Conservation (phyloP, 75 land plant genomes). For the Chamaecyparis obtusa region DNA sequence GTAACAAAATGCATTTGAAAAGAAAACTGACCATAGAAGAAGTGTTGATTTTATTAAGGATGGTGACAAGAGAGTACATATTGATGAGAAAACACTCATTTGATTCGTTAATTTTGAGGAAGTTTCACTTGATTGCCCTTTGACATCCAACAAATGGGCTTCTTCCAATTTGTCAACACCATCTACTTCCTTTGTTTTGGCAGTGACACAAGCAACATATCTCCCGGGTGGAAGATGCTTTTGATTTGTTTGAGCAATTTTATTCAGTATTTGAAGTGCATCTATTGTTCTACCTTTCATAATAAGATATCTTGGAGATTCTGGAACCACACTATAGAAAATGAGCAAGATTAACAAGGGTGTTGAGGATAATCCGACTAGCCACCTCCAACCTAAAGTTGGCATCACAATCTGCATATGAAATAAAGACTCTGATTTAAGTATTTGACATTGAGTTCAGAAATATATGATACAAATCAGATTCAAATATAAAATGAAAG, state of each 20-base stretch:
- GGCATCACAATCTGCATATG: slow-evolving; percentile 79
- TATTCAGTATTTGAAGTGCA: slow-evolving; percentile 54
- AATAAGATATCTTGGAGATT: slow-evolving; percentile 81
- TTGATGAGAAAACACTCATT: background rate
- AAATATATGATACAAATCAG: too few species aligned
- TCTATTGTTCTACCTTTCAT: slow-evolving; percentile 56
- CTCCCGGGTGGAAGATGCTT: slow-evolving; percentile 63
- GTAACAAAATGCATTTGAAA: slow-evolving; percentile 51
- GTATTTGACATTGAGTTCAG: too few species aligned
- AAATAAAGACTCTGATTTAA: slow-evolving; percentile 3
- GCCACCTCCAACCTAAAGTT: slow-evolving; percentile 87
- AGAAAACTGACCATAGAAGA: slow-evolving; percentile 44
- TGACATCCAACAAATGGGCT: slow-evolving; percentile 10
- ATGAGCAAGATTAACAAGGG: slow-evolving; percentile 70
- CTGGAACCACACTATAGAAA: slow-evolving; percentile 74
- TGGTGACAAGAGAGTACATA: slow-evolving; percentile 33
- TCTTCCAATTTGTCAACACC: slow-evolving; percentile 15
- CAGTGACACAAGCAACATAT: slow-evolving; percentile 38
- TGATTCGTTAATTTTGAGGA: background rate
- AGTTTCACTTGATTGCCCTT: background rate
- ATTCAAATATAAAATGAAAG: too few species aligned
- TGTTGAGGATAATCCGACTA: slow-evolving; percentile 75
- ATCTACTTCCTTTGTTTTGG: slow-evolving; percentile 8
- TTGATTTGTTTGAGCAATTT: slow-evolving; percentile 55
- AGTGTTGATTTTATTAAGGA: slow-evolving; percentile 39